phyloP scores from a whole-genome alignment of 1,139 yeast genomes.

The Pichia sp. region DNA sequence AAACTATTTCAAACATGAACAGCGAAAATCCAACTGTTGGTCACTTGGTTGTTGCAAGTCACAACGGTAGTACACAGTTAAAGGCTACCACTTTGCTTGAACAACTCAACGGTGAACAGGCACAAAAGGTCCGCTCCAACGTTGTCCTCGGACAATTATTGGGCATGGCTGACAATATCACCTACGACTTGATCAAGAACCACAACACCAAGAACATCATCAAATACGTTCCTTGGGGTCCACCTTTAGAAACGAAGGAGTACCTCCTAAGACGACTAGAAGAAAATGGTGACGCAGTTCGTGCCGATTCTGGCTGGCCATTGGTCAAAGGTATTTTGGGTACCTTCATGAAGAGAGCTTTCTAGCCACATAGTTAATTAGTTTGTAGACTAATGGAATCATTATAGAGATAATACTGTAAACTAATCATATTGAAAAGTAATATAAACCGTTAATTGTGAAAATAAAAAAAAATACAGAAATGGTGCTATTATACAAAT shows the following conservation, averaged over 20 bases:
- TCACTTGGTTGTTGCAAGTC: conserved; percentile 89
- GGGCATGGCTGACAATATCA: conserved; percentile 94
- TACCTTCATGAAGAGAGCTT: conserved; percentile 42
- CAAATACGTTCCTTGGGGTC: conserved; percentile 98
- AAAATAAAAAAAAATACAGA: too few relatives aligned
- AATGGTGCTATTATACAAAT: background rate
- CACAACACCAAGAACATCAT: conserved; percentile 71
- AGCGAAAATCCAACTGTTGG: conserved; percentile 58
- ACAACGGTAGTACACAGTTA: conserved; percentile 75
- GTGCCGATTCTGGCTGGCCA: conserved; percentile 81
- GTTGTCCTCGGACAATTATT: conserved; percentile 85
- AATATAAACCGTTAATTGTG: background rate
- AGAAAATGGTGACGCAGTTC: conserved; percentile 95
- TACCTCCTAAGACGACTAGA: conserved; percentile 86
- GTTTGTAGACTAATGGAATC: background rate
- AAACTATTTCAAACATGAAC: conserved; percentile 59
- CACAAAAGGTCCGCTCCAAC: conserved; percentile 43
- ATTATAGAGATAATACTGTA: background rate
- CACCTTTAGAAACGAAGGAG: conserved; percentile 89
- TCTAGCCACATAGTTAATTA: conserved; percentile 19
- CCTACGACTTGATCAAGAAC: conserved; percentile 64
- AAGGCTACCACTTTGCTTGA: conserved; percentile 58
- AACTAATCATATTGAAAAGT: background rate
- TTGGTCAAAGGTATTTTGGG: conserved; percentile 54
- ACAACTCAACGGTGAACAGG: conserved; percentile 9